These are phyloP conservation scores for Cryptococcus sp. DNA, from an alignment of 1,284 basidiomycete genomes.

Conservation along the genomic window DNA sequence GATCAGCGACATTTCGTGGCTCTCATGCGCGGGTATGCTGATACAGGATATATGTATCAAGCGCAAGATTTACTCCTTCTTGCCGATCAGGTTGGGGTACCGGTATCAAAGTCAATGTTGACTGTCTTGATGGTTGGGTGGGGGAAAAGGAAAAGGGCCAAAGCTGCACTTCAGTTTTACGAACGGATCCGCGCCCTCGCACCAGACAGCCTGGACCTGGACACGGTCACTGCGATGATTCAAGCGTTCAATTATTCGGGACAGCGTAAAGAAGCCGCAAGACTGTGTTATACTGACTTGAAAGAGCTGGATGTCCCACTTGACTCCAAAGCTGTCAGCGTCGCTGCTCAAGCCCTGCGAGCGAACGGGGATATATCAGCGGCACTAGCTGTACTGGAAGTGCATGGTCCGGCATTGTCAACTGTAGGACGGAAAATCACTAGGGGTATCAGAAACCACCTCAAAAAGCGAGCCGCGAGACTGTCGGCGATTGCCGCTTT, in stretches of 20 bases:
- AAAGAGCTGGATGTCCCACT: constrained; percentile 6
- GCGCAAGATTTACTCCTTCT: constrained; percentile 34
- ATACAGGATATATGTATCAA: constrained; percentile 35
- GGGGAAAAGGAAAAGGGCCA: constrained; percentile 8
- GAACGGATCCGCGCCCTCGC: constrained; percentile 7
- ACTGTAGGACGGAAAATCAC: constrained; percentile 6
- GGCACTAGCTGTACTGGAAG: constrained; percentile 7
- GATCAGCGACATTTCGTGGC: constrained; percentile 33
- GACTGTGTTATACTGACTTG: constrained; percentile 16
- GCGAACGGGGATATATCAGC: constrained; percentile 9
- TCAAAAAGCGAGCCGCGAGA: neutral
- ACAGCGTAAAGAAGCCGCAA: constrained; percentile 8
- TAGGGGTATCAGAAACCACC: constrained; percentile 7
- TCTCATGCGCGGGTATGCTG: constrained; percentile 40
- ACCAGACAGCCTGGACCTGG: neutral
- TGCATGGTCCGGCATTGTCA: constrained; percentile 1
- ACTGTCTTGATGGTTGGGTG: constrained; percentile 25
- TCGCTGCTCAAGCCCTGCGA: constrained; percentile 15
- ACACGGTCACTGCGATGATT: constrained; percentile 17
- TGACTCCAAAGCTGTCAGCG: constrained; percentile 13
- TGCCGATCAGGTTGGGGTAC: constrained; percentile 23
- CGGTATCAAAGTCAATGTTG: constrained; percentile 27
- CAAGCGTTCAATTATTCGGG: constrained; percentile 10
- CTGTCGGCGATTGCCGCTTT: neutral
- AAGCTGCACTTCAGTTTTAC: constrained; percentile 2